These are phyloP conservation scores for Tetrapyrgos nigripes DNA, from an alignment of 1,284 basidiomycete genomes.

Conservation along the genomic window DNA sequence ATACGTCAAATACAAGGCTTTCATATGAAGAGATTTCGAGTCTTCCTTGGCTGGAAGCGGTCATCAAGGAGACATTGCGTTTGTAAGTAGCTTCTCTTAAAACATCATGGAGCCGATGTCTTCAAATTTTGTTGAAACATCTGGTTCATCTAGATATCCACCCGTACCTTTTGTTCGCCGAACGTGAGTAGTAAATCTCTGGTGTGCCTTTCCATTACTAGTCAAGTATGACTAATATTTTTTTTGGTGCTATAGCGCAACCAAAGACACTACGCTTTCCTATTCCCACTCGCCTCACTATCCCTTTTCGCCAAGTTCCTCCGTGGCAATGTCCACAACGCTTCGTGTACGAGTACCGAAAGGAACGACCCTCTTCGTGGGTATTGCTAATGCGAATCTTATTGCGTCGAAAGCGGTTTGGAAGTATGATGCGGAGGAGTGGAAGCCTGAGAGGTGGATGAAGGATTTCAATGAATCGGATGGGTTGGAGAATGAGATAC, in stretches of 20 bases:
- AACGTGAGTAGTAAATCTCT: constrained; percentile 37
- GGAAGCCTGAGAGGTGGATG: constrained; percentile 41
- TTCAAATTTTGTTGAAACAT: background rate
- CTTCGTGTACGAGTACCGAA: constrained; percentile 36
- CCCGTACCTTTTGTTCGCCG: constrained; percentile 52
- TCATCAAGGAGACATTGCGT: constrained; percentile 53
- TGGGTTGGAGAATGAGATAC: constrained; percentile 11
- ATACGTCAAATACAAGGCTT: constrained; percentile 29
- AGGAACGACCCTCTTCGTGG: constrained; percentile 45
- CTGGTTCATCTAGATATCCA: constrained; percentile 38
- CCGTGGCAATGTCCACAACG: background rate
- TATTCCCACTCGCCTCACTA: constrained; percentile 20
- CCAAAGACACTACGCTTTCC: constrained; percentile 39
- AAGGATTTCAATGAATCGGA: constrained; percentile 30
- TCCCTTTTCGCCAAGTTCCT: too few species aligned
- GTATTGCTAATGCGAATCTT: constrained; percentile 45
- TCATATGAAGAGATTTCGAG: constrained; percentile 43
- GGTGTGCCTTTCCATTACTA: background rate
- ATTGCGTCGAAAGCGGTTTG: constrained; percentile 39
- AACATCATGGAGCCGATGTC: background rate
- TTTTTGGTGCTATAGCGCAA: constrained; percentile 24
- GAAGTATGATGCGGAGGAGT: constrained; percentile 48
- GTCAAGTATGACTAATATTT: background rate
- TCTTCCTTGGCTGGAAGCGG: constrained; percentile 51
- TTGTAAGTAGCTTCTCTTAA: constrained; percentile 37